phyloP scores from a whole-genome alignment of 2,329 filamentous ascomycete genomes.

The Monosporascus sp. region DNA sequence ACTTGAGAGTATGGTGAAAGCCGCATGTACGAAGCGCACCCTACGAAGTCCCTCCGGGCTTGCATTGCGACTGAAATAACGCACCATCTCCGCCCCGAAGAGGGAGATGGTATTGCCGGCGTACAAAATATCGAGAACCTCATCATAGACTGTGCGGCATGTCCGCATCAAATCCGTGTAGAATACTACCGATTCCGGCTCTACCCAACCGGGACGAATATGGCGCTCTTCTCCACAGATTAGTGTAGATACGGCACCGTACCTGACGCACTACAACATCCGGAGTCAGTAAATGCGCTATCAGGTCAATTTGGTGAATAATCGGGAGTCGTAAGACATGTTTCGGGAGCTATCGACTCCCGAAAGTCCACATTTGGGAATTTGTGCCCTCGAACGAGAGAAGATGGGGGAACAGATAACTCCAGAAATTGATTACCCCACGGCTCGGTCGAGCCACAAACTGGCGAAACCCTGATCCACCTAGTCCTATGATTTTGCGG shows the following conservation, averaged over 20 bases:
- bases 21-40: conserved; percentile 10
- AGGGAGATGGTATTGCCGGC: conserved; percentile 12
- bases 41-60: conserved; percentile 12
- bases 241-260: conserved; percentile 1
- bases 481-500: conserved; percentile 5
- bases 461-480: conserved; percentile 5
- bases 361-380: no score
- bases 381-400: no score
- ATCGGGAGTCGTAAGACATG: no score
- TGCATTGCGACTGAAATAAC: conserved; percentile 13
- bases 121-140: conserved; percentile 11
- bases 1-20: conserved; percentile 3
- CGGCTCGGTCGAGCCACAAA: conserved; percentile 1
- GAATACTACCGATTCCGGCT: background rate
- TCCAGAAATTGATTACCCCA: background rate
- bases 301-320: no score
- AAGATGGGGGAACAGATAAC: no score
- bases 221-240: conserved; percentile 8
- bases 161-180: conserved; percentile 10
- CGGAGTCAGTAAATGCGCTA: no score
- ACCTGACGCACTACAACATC: background rate
- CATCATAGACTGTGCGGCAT: conserved; percentile 8
- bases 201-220: background rate
- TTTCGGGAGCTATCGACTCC: no score
- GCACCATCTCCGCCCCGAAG: conserved; percentile 12